Evolutionary conservation across 257 asterid species (phyloP), one percentile per base, ranked within the genome.

Genomic region (Nicotiana undulata): DNA sequence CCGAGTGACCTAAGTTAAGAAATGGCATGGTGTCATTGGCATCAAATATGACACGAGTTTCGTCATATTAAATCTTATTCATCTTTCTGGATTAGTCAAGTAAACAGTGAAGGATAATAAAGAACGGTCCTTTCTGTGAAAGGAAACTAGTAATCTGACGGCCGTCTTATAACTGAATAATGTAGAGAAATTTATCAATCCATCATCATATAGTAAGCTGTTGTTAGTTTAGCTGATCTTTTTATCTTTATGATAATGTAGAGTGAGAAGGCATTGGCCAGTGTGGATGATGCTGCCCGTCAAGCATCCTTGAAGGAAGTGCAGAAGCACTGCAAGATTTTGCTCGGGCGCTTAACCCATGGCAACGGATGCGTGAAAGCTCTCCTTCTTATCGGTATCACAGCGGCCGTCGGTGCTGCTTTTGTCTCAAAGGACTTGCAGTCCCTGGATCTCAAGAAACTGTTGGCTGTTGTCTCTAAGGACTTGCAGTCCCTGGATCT

Each of bases 191-290:
- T 22, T 59, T 22, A 60, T 52, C 67, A 51, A 76, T 34, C 10
- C 52, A 77, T 77, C 29, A 56, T 40, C 46, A 5, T 8, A 37
- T 78, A 37, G 20, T 37, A 58, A 40, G 13, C 59, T 13, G 15
- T 7, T 46, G 0, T 0, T 49, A 46, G 15, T 44, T 49, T 37
- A 49, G 9, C 78, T 74, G 15, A 24, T 56, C 7, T 4, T 1
- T 70, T 58, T 53, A 79, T 34, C 40, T 49, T 26, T 49, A 8
- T 74, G 40, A 24, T 74, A 74, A 37, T 40, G 79, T 86, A 95
- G 98, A 95, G 92, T 59, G 92, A 89, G 90, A 86, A 90, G 83
- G 94, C 90, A 44, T 79, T 86, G 37, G 84, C 81, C 64, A 90
- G 84, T 8, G 92, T 82, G 53, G 92, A 28, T 37, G 95, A 92